Base-by-base conservation (phyloP, 1,139 yeast genomes). In the Kodamaea sp. region DNA sequence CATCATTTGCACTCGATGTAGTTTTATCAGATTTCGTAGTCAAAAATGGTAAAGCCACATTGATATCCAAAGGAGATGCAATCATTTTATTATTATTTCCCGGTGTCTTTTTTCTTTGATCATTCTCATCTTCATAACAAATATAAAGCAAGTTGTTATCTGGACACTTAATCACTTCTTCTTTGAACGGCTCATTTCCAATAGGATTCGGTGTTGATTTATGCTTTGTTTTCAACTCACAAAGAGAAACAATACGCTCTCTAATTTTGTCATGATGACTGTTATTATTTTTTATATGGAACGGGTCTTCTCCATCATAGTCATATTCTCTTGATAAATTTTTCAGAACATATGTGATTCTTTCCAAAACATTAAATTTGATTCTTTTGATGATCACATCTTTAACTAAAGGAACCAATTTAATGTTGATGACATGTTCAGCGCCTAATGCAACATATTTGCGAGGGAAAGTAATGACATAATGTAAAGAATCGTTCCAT, bases 401-500 rank as follows among this genome's bases (percentile, higher is more conserved):
- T 55, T 83, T 83, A 3, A 78, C 79, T 43, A 87, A 54, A 0
- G 96, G 96, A 1, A 83, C 76, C 29, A 89, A 67, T 55, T 84
- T 85, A 48, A 89, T 73, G 49, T 80, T 80, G 33, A 73, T 69
- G 11, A 67, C 63, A 52, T 76, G 81, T 36, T 79, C 81, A 7
- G 82, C 73, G 2, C 90, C 90, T 37, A 88, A 66, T 0, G 90
- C 71, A 5, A 87, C 79, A 58, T 76, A 87, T 51, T 87, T 86
- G 45, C 76, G 75, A 1, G 94, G 95, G 40, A 88, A 73, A 0
- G 88, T 77, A 26, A 89, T 75, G 48, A 85, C 86, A 59, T 89
- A 89, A 43, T 81, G 84, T 32, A 89, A 65, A 0, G 92, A 62
- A 46, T 85, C 82, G 50, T 83, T 84, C 96, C 96, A 89, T 3